These are phyloP conservation scores for Senna tora DNA, from an alignment of 306 rosid genomes.

Conservation along the genomic window DNA sequence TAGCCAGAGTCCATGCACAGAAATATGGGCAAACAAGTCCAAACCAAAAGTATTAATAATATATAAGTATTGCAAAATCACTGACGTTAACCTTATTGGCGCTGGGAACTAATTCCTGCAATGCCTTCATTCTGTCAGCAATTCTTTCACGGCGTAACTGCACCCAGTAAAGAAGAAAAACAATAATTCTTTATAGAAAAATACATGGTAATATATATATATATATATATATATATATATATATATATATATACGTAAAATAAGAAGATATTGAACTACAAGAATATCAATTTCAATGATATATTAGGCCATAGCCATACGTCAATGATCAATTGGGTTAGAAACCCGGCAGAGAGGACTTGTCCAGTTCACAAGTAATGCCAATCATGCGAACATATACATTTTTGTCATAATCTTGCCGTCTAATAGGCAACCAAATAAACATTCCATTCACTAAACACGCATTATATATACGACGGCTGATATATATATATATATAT, in stretches of 20 bases:
- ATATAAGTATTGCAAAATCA: constrained; percentile 9
- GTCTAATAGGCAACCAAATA: neutral
- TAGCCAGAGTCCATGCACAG: no score
- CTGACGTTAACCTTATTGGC: constrained; percentile 86
- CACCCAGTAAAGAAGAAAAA: constrained; percentile 34
- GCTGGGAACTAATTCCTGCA: constrained; percentile 96
- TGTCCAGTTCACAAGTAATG: neutral
- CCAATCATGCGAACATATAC: neutral
- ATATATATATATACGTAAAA: neutral
- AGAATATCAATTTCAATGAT: neutral
- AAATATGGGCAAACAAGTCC: neutral
- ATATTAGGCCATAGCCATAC: neutral
- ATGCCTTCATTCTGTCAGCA: constrained; percentile 98
- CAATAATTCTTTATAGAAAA: neutral
- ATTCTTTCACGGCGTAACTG: constrained; percentile 98
- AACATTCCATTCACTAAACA: neutral
- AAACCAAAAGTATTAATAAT: neutral
- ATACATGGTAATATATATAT: neutral
- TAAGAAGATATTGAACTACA: neutral
- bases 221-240: no score
- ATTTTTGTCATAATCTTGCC: neutral
- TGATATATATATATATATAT: no score
- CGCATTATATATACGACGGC: no score
- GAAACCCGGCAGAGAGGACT: neutral
- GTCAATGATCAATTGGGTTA: neutral